A percentile compares a stretch with the other conserved stretches of the same genome.
phyloP scores from a whole-genome alignment of 2,329 filamentous ascomycete genomes.

The Colletotrichum eleusines region DNA sequence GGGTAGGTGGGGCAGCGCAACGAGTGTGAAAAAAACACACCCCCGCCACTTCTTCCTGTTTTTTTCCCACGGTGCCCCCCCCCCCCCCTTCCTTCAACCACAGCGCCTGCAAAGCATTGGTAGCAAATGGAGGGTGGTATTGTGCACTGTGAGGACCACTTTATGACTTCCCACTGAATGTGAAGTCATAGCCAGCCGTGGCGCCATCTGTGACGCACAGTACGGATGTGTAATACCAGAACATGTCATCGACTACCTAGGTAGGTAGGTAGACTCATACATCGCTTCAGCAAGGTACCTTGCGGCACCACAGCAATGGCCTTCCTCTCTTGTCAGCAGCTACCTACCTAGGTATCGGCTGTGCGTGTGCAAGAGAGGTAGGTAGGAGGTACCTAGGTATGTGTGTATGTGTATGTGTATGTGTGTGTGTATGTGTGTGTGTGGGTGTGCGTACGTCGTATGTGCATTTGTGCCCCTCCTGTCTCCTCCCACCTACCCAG shows the following conservation, averaged over 20 bases:
- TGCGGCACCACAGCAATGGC: not conserved
- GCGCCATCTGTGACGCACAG: conserved; percentile 21
- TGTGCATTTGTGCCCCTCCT: not conserved
- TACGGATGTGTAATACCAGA: not conserved
- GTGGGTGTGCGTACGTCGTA: too few relatives aligned
- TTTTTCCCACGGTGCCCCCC: not conserved
- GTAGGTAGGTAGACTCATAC: not conserved
- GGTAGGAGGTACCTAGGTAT: too few relatives aligned
- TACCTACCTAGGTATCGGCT: not conserved
- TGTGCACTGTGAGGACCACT: conserved; percentile 10
- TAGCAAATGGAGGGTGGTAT: not conserved
- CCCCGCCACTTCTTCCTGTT: conserved; percentile 38
- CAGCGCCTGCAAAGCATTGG: conserved; percentile 16
- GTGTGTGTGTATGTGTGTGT: too few relatives aligned
- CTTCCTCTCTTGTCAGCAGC: conserved; percentile 10
- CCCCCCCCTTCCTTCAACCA: conserved; percentile 11
- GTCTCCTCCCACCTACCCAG: not conserved
- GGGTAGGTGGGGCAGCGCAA: conserved; percentile 44
- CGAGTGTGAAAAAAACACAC: conserved; percentile 46
- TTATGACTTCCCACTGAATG: not conserved
- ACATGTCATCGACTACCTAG: not conserved
- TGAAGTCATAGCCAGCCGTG: conserved; percentile 6
- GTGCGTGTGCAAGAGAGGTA: too few relatives aligned
- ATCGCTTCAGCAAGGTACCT: not conserved
- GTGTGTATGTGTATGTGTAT: not conserved